These are phyloP conservation scores for Corchorus capsularis DNA, from an alignment of 345 rosid genomes.

Conservation along the genomic window DNA sequence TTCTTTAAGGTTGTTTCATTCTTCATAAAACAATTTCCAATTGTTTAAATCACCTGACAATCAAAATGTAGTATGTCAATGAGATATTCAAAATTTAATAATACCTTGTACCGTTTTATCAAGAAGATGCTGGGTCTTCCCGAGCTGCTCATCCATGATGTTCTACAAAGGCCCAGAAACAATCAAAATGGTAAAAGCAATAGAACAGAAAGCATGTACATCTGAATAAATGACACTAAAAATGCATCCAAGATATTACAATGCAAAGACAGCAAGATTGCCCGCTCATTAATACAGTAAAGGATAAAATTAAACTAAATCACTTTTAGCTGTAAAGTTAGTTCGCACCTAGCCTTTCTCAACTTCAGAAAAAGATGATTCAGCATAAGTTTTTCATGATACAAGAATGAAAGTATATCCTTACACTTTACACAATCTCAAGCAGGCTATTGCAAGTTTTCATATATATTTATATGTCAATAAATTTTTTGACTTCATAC, in stretches of 20 bases:
- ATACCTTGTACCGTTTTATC: slow-evolving; percentile 88
- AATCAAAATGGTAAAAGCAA: slow-evolving; percentile 25
- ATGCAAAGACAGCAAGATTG: background rate
- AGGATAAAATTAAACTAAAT: background rate
- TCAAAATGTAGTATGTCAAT: slow-evolving; percentile 1
- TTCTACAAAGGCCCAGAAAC: slow-evolving; percentile 48
- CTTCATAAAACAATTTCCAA: background rate
- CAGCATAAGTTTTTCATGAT: background rate
- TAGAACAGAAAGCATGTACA: slow-evolving; percentile 12
- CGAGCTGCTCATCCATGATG: slow-evolving; percentile 52
- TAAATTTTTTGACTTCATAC: background rate
- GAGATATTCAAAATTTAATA: slow-evolving; percentile 1
- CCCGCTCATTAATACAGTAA: slow-evolving; percentile 7
- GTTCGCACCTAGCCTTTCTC: background rate
- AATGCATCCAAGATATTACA: slow-evolving; percentile 7
- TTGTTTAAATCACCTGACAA: slow-evolving; percentile 2
- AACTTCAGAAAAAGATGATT: background rate
- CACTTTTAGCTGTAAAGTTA: background rate
- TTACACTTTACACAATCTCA: background rate
- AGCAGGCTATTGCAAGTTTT: slow-evolving; percentile 1
- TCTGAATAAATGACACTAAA: slow-evolving; percentile 7
- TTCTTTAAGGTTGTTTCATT: background rate
- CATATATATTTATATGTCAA: background rate
- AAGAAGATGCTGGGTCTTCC: slow-evolving; percentile 71
- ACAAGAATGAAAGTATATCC: background rate